Evolutionary conservation across 148 eudicot species (phyloP), one percentile per base, ranked within the genome.

Genomic region (Polygonum maritimum): DNA sequence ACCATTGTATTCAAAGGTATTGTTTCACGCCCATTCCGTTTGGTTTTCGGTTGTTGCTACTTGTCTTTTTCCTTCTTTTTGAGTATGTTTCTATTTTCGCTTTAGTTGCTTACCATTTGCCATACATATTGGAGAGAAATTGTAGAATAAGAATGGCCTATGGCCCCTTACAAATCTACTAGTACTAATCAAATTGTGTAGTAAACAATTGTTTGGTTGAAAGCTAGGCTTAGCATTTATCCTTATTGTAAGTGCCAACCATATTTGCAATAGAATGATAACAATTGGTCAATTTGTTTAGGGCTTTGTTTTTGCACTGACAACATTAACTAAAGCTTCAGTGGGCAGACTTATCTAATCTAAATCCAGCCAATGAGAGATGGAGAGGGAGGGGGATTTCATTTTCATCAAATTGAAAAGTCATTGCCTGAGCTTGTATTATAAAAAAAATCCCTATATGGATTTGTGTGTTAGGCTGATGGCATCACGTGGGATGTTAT

Each of bases 1-100:
- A 86, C 78, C 82, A 87, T 92, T 74, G 85, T 88, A 80, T 92
- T 91, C 85, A 88, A 86, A 96, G 99, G 99, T 96, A 89, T 65
- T 72, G 26, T 41, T 39, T 57, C 49, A n/a, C 14, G 31, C 71
- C 48, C 48, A 49, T 22, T 55, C 51, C 62, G 21, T 10, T 18
- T 55, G 12, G 16, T 26, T 57, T 40, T 9, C 48, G 35, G 51
- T 47, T 15, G 75, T 36, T 9, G 31, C 60, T 74, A 16, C 35
- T 26, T 51, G 57, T 10, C 15, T 13, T 9, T 22, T 74, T 39
- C 16, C 3, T 9, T 8, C 36, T 39, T 71, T 71, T 71, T 71
- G 74, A 40, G 47, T 18, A 40, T 71, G 11, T 39, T 39, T n/a
- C 15, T 40, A 6, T 71, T 7, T 71, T 39, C 48, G 21, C 49